phyloP scores from a whole-genome alignment of 192 early-diverging fungal genomes.

The Cetraspora pellucida region DNA sequence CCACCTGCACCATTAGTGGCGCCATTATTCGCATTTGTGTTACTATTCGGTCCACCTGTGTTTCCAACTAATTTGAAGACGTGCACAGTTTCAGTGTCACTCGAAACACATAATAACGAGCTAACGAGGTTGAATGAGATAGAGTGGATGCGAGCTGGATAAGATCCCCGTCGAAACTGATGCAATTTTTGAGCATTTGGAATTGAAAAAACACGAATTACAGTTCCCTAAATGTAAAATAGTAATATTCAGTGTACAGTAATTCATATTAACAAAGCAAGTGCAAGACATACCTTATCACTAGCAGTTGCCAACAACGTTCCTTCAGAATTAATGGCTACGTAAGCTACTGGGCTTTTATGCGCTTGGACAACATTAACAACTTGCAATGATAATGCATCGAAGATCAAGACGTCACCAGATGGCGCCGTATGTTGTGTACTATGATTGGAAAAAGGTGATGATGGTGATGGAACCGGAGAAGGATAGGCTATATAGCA shows the following conservation, averaged over 20 bases:
- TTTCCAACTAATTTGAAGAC: slow-evolving; percentile 71
- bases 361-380: slow-evolving; percentile 95
- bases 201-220: slow-evolving; percentile 93
- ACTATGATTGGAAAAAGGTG: slow-evolving; percentile 51
- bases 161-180: slow-evolving; percentile 94
- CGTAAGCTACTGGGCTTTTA: slow-evolving; percentile 84
- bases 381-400: slow-evolving; percentile 83
- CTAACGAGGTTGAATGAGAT: slow-evolving; percentile 80
- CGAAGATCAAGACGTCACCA: slow-evolving; percentile 92
- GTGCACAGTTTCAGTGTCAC: slow-evolving; percentile 95
- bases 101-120: slow-evolving; percentile 78
- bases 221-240: slow-evolving; percentile 71
- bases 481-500: slow-evolving; percentile 95
- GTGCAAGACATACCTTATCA: slow-evolving; percentile 71
- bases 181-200: slow-evolving; percentile 83
- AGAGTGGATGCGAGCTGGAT: slow-evolving; percentile 89
- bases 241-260: neutral
- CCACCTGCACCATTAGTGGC: slow-evolving; percentile 32
- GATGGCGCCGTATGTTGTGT: slow-evolving; percentile 56
- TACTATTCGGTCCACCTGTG: slow-evolving; percentile 18
- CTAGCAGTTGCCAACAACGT: slow-evolving; percentile 91
- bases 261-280: too few relatives aligned
- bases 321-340: slow-evolving; percentile 91
- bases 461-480: slow-evolving; percentile 61
- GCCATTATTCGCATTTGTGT: slow-evolving; percentile 14